Evolutionary conservation across 2,329 filamentous ascomycete genomes (phyloP), one percentile per base, ranked within the genome.

Genomic region (Rugonectria rugulosa): DNA sequence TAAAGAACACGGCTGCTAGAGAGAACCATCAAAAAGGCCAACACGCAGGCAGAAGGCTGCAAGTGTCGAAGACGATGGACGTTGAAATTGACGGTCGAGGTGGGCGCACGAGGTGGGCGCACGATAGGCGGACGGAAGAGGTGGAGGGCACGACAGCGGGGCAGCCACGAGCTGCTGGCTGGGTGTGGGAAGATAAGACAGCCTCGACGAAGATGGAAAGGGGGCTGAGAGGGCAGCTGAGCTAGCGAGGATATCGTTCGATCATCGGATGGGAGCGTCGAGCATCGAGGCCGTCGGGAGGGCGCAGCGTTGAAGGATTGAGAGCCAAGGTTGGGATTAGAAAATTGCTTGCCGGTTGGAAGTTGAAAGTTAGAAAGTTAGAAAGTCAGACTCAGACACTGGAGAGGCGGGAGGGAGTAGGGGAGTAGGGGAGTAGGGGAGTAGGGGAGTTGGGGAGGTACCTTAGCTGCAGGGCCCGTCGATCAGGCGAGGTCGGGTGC

Each of bases 401-500:
- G n/a, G 52, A 50, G 45, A 53, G 57, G 46, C 48, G 29, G 32
- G 19, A 36, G 32, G 50, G 44, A n/a, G n/a, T n/a, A n/a, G n/a
- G n/a, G n/a, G n/a, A n/a, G n/a, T n/a, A n/a, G n/a, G n/a, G n/a
- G n/a, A n/a, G n/a, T n/a, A n/a, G n/a, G n/a, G n/a, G n/a, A n/a
- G n/a, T n/a, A n/a, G n/a, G n/a, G n/a, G n/a, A n/a, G n/a, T n/a
- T n/a, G n/a, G 49, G 47, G 45, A 32, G 53, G 49, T 60, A 20
- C 12, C 44, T 58, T 57, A 62, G 57, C 62, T 67, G 61, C 66
- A 68, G 56, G 65, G 65, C 57, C 59, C 55, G 62, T 61, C 59
- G 56, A 59, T 61, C 58, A 50, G 62, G 53, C 53, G 63, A 61
- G 56, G 20, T 15, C 14, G n/a, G 36, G 58, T 60, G 54, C 61